phyloP scores from a whole-genome alignment of 257 asterid species.

The Lithospermum erythrorhizon region DNA sequence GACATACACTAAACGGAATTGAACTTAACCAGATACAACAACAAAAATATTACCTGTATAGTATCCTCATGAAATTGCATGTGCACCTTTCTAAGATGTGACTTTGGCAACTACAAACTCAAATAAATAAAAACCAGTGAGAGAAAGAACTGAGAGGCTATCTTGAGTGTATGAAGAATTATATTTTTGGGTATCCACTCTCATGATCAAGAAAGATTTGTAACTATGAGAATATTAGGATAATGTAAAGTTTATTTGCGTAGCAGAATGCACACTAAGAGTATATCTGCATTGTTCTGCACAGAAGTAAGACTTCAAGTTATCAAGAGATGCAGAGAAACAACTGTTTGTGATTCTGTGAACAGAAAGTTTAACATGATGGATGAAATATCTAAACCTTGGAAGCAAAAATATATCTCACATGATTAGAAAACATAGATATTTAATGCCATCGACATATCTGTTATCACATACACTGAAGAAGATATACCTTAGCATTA shows the following conservation, averaged over 20 bases:
- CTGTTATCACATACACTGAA: constrained; percentile 9
- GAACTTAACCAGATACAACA: too few relatives aligned
- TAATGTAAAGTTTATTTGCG: neutral
- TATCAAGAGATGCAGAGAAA: neutral
- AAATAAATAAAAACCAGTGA: constrained; percentile 4
- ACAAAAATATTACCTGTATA: constrained; percentile 37
- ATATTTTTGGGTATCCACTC: neutral
- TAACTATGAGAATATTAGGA: neutral
- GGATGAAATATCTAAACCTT: neutral
- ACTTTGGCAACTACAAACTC: constrained; percentile 53
- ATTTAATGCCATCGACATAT: neutral
- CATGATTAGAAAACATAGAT: neutral
- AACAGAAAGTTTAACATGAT: neutral
- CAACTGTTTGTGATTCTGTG: neutral
- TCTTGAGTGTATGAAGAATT: neutral
- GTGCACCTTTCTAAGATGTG: constrained; percentile 71
- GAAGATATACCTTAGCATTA: constrained; percentile 55
- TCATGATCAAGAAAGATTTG: neutral
- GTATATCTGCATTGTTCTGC: too few relatives aligned
- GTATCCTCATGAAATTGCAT: constrained; percentile 50
- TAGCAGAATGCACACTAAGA: too few relatives aligned
- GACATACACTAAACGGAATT: too few relatives aligned
- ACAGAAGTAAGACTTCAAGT: neutral
- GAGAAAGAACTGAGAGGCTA: neutral
- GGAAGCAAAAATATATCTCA: neutral